Percentiles rank a stretch among this genome's conserved stretches.
Evolutionary conservation across 164 flowering plant species (phyloP).

Genomic region (Macadamia integrifolia): DNA sequence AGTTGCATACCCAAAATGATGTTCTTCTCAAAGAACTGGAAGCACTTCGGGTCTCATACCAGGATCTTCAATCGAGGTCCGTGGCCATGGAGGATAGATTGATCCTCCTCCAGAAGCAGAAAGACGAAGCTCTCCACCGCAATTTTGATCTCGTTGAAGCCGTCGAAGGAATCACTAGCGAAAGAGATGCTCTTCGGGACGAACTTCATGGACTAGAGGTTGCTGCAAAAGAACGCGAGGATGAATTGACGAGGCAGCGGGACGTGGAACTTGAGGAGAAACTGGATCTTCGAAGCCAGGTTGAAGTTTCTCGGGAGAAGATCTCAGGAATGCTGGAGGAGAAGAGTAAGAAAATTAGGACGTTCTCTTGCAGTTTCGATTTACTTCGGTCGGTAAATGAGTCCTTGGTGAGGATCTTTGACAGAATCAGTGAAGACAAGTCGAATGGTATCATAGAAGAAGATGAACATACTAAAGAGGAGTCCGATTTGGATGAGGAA

Average conservation of each 20-base stretch:
- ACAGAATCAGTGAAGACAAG: slow-evolving; percentile 29
- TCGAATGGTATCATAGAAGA: slow-evolving; percentile 8
- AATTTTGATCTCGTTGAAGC: slow-evolving; percentile 8
- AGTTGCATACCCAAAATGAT: slow-evolving; percentile 11
- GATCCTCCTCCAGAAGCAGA: slow-evolving; percentile 13
- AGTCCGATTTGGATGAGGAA: slow-evolving; percentile 25
- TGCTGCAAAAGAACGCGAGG: slow-evolving; percentile 15
- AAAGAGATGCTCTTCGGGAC: slow-evolving; percentile 22
- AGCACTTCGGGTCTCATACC: slow-evolving; percentile 20
- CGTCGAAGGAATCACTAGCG: slow-evolving; percentile 20
- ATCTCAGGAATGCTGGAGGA: slow-evolving; percentile 21
- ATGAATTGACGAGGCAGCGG: slow-evolving; percentile 14
- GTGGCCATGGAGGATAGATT: slow-evolving; percentile 18
- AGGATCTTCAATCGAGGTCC: slow-evolving; percentile 18
- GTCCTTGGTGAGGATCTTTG: slow-evolving; percentile 27
- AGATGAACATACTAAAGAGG: slow-evolving; percentile 2
- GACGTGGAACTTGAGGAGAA: slow-evolving; percentile 18
- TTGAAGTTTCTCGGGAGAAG: slow-evolving; percentile 13
- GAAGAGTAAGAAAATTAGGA: slow-evolving; percentile 10
- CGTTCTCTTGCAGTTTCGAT: slow-evolving; percentile 15
- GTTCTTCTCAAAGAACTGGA: slow-evolving; percentile 24
- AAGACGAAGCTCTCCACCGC: slow-evolving; percentile 19
- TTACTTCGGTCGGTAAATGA: slow-evolving; percentile 25
- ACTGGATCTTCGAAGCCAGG: slow-evolving; percentile 7
- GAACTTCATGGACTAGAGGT: slow-evolving; percentile 18